Percentiles rank a stretch among this genome's conserved stretches.
Evolutionary conservation across 345 rosid species (phyloP).

Genomic region (Lepidium africanum): DNA sequence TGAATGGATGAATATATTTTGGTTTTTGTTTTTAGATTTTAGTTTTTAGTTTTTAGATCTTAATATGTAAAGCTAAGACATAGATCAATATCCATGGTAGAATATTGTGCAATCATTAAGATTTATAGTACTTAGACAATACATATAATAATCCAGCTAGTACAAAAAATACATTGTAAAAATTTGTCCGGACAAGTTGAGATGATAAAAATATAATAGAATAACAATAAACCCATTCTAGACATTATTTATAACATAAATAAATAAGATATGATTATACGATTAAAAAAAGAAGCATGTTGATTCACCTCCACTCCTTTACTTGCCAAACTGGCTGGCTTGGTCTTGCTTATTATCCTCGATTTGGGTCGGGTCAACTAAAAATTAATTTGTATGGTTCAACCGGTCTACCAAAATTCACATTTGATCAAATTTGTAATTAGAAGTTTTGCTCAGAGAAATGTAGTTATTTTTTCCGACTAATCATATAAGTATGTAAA

Average conservation of each 20-base stretch:
- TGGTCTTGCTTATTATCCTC: not conserved
- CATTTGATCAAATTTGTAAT: not conserved
- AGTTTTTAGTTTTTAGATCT: too few relatives aligned
- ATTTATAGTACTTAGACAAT: not conserved
- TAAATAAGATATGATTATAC: not conserved
- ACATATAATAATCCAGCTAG: not conserved
- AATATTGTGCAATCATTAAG: not conserved
- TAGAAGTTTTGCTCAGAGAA: not conserved
- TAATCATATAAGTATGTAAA: too few relatives aligned
- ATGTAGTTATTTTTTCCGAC: not conserved
- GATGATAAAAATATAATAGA: not conserved
- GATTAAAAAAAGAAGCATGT: constrained; percentile 5
- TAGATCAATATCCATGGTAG: not conserved
- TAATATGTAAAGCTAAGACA: not conserved
- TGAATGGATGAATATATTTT: too few relatives aligned
- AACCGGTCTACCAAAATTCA: not conserved
- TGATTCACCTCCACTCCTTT: not conserved
- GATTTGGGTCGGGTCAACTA: not conserved
- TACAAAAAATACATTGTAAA: not conserved
- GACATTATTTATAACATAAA: not conserved
- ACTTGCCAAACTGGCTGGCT: constrained; percentile 9
- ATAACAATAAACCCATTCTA: not conserved
- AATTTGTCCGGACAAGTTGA: constrained; percentile 6
- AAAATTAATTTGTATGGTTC: not conserved
- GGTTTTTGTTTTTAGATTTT: too few relatives aligned